Conservation (phyloP, 202 grass and related monocot genomes). For the Zizania palustris region DNA sequence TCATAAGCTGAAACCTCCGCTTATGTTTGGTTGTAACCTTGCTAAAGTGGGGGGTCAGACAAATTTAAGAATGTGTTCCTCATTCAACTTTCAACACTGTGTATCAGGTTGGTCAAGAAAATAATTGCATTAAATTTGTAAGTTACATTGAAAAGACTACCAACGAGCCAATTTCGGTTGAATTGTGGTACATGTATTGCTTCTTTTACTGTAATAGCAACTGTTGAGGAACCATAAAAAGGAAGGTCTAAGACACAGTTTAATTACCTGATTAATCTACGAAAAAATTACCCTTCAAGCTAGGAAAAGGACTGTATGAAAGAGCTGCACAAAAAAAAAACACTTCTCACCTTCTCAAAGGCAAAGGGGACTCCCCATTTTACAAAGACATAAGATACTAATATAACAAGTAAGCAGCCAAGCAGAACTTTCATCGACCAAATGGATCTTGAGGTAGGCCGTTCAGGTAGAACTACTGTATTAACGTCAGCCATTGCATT, state of each 20-base stretch:
- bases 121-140: not conserved
- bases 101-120: constrained; percentile 1
- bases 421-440: constrained; percentile 88
- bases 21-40: not conserved
- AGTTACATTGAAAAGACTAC: constrained; percentile 4
- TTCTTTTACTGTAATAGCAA: not conserved
- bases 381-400: constrained; percentile 56
- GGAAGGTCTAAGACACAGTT: not conserved
- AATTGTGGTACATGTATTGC: not conserved
- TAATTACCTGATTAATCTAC: constrained; percentile 9
- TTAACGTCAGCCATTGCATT: constrained; percentile 35
- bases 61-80: constrained; percentile 16
- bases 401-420: constrained; percentile 54
- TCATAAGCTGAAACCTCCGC: not conserved
- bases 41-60: not conserved
- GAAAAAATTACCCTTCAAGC: not conserved
- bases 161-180: constrained; percentile 4
- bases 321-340: not conserved
- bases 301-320: not conserved
- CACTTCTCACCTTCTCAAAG: constrained; percentile 75
- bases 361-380: constrained; percentile 91
- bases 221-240: not conserved
- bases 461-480: constrained; percentile 33
- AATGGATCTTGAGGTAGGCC: constrained; percentile 49
- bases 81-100: not conserved